phyloP scores from a whole-genome alignment of 345 rosid genomes.

The Dimocarpus longan region DNA sequence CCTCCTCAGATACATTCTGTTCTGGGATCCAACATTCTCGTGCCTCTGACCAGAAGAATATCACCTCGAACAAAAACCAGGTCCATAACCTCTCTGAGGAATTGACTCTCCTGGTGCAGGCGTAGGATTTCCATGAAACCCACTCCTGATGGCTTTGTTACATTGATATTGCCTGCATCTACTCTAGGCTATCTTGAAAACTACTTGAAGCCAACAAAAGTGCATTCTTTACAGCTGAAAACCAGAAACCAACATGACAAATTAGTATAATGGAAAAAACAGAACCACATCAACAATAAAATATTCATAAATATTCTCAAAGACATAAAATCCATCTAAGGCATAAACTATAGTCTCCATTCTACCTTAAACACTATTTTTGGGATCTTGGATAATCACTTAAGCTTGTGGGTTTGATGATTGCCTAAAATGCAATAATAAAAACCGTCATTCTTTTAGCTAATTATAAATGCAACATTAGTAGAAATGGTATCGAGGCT shows the following conservation, averaged over 20 bases:
- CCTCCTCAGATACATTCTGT: slow-evolving; percentile 62
- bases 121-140: slow-evolving; percentile 32
- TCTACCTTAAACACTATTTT: neutral
- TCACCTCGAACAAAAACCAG: slow-evolving; percentile 54
- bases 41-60: slow-evolving; percentile 58
- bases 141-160: slow-evolving; percentile 24
- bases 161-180: slow-evolving; percentile 31
- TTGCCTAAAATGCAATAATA: neutral
- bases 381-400: neutral
- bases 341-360: too few relatives aligned
- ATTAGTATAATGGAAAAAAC: too few relatives aligned
- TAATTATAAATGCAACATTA: neutral
- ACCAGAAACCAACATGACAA: too few relatives aligned
- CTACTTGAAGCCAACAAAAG: slow-evolving; percentile 49
- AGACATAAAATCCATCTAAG: too few relatives aligned
- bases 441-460: neutral
- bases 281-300: too few relatives aligned
- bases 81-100: slow-evolving; percentile 48
- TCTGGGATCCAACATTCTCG: slow-evolving; percentile 48
- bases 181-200: slow-evolving; percentile 56
- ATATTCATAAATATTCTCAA: too few relatives aligned
- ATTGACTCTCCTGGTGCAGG: slow-evolving; percentile 39
- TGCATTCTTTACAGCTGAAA: slow-evolving; percentile 63
- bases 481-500: too few relatives aligned
- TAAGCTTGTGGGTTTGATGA: too few relatives aligned